Percentiles rank a stretch among this genome's conserved stretches.
Evolutionary conservation across 768 basidiomycete species (phyloP).

Genomic region (Mycena rebaudengoi): DNA sequence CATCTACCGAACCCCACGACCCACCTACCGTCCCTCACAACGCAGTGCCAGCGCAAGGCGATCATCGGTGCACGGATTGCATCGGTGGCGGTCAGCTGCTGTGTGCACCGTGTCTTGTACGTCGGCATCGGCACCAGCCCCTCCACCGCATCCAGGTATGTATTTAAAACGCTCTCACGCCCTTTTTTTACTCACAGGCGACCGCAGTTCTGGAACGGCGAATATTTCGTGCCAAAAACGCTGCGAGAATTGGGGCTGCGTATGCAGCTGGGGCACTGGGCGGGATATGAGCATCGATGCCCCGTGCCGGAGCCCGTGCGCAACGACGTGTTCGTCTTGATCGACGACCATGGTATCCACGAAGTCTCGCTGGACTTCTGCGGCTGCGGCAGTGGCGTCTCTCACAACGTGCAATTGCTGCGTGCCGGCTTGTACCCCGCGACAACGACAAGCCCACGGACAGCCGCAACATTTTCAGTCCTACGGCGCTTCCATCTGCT

Average conservation of each 20-base stretch:
- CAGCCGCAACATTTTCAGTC: constrained; percentile 11
- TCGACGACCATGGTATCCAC: constrained; percentile 21
- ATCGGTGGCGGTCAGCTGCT: background rate
- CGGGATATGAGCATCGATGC: background rate
- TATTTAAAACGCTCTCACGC: no score
- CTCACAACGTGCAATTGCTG: constrained; percentile 22
- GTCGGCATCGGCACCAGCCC: background rate
- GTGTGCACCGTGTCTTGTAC: background rate
- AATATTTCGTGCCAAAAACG: background rate
- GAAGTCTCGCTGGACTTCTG: constrained; percentile 23
- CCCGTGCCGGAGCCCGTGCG: background rate
- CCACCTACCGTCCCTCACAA: no score
- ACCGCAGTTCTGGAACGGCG: background rate
- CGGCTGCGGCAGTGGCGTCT: background rate
- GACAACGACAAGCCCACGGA: constrained; percentile 11
- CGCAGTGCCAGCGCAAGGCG: background rate
- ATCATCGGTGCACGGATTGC: background rate
- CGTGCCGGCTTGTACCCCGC: constrained; percentile 13
- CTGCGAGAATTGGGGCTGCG: background rate
- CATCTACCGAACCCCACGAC: no score
- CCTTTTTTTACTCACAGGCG: background rate
- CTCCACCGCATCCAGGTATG: constrained; percentile 1
- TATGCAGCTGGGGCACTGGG: constrained; percentile 9
- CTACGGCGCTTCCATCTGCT: constrained; percentile 12
- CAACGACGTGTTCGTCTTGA: background rate